These are phyloP conservation scores for Cladosporium sp. DNA, from an alignment of 2,329 filamentous ascomycete species.

Conservation along the genomic window DNA sequence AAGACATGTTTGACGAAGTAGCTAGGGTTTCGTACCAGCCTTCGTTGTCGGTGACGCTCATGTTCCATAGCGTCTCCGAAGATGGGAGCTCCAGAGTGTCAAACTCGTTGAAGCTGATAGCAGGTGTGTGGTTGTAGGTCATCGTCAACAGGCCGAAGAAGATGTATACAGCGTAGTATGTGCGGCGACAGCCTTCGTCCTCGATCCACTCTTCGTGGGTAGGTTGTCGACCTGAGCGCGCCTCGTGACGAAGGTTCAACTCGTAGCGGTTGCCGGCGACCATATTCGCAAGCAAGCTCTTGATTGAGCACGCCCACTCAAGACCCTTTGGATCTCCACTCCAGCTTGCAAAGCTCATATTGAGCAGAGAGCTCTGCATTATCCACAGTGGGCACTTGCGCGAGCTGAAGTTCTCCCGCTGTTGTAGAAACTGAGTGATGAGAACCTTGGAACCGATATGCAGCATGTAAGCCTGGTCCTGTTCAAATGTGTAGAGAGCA, in stretches of 20 bases:
- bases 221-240: slow-evolving; percentile 69
- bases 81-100: slow-evolving; percentile 89
- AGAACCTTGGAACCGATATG: slow-evolving; percentile 97
- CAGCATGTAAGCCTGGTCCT: slow-evolving; percentile 93
- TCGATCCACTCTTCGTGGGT: slow-evolving; percentile 90
- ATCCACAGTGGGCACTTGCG: slow-evolving; percentile 96
- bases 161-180: slow-evolving; percentile 98
- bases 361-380: slow-evolving; percentile 93
- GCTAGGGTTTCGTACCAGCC: slow-evolving; percentile 78
- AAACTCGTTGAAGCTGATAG: slow-evolving; percentile 97
- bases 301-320: slow-evolving; percentile 98
- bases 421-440: slow-evolving; percentile 93
- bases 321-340: slow-evolving; percentile 95
- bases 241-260: slow-evolving; percentile 86
- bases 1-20: slow-evolving; percentile 70
- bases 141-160: slow-evolving; percentile 94
- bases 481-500: slow-evolving; percentile 92
- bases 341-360: slow-evolving; percentile 99
- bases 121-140: slow-evolving; percentile 96
- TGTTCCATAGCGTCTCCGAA: slow-evolving; percentile 90
- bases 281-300: slow-evolving; percentile 97
- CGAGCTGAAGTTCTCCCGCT: slow-evolving; percentile 98
- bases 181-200: slow-evolving; percentile 92
- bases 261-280: slow-evolving; percentile 96
- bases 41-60: slow-evolving; percentile 71